Evolutionary conservation across 1,284 basidiomycete species (phyloP), one percentile per base, ranked within the genome.

Genomic region (Inonotus obliquus): DNA sequence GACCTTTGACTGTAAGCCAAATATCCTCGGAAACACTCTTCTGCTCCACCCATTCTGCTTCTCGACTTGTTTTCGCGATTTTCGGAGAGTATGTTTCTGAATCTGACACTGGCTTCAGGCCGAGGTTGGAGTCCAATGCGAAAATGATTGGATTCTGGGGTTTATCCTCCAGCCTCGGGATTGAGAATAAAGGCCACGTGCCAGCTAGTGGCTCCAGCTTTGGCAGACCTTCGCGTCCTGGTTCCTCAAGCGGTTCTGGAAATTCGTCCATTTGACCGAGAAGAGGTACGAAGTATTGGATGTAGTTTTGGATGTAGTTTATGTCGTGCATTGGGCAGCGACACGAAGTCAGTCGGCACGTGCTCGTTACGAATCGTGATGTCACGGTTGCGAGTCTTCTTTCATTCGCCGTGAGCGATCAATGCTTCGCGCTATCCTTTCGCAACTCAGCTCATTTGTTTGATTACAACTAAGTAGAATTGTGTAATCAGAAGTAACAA

Each of bases 81-180:
- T 44, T 17, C 41, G 13, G 17, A 6, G 13, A 2, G 17, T 44
- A 44, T 11, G 37, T 45, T 27, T 9, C 7, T 10, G 2, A 27
- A 14, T 21, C 47, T 49, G 39, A 39, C 29, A 3, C 37, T 45
- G 27, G 39, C 49, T 53, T 35, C 23, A n/a, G 27, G 27, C 13
- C n/a, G 14, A 5, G 32, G 2, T 17, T 37, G 35, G 25, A 44
- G 13, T 57, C 49, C 27, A 62, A 51, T n/a, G 77, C 73, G 48
- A 85, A 82, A 70, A 91, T 75, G 63, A 91, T 89, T 1, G 89
- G 89, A 70, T 91, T 85, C 68, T 91, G 89, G 2, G 89, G 89
- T 65, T 81, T 83, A 62, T 91, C 81, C 19, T 77, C 72, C 44
- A 92, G 72, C 14, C 65, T 71, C 6, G 86, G 84, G 29, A 91